Percentiles rank a stretch among this genome's conserved stretches.
These are phyloP conservation scores for Xylaria digitata DNA, from an alignment of 2,329 filamentous ascomycete genomes.

Conservation along the genomic window DNA sequence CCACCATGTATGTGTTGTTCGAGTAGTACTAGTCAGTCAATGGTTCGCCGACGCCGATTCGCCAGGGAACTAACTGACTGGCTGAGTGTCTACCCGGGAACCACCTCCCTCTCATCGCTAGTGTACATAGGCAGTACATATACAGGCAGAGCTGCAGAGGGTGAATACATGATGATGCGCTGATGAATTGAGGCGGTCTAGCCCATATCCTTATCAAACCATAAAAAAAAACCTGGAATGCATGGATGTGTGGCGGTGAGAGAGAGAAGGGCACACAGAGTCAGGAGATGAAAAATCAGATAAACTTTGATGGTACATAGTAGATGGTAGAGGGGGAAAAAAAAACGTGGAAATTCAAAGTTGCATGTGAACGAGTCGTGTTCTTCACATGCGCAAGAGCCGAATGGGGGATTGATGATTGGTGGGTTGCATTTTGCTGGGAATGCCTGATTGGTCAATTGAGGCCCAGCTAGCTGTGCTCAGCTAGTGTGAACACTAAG, in stretches of 20 bases:
- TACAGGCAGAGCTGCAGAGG: neutral
- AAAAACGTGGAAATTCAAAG: slow-evolving; percentile 4
- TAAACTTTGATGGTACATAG: no score
- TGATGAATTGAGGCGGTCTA: slow-evolving; percentile 12
- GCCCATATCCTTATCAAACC: neutral
- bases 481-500: neutral
- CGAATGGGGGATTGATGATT: slow-evolving; percentile 8
- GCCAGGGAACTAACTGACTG: neutral
- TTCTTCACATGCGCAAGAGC: slow-evolving; percentile 7
- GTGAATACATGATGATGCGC: neutral
- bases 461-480: neutral
- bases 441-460: slow-evolving; percentile 33
- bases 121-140: neutral
- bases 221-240: neutral
- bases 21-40: no score
- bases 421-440: slow-evolving; percentile 10
- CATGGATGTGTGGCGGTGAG: slow-evolving; percentile 12
- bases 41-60: neutral
- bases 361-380: slow-evolving; percentile 15
- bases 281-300: no score
- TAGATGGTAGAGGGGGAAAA: no score
- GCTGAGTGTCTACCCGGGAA: neutral
- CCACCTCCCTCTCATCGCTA: neutral
- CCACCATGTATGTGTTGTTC: no score
- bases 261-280: neutral